A percentile compares a stretch with the other conserved stretches of the same genome.
Evolutionary conservation across 257 asterid genomes (phyloP).

Genomic region (Voacanga thouarsii): DNA sequence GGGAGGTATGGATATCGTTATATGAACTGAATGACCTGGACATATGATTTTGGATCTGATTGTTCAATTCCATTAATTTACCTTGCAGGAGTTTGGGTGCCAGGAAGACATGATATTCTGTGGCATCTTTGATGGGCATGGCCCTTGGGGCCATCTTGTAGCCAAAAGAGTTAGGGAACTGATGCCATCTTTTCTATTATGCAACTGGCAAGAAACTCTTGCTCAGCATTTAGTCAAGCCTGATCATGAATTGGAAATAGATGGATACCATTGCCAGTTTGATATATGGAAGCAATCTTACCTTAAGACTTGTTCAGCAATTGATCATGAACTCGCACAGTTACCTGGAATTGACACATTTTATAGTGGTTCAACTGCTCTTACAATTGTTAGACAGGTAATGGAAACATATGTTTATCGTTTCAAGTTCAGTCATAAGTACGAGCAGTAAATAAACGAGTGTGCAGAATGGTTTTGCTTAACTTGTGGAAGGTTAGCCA

Average conservation of each 20-base stretch:
- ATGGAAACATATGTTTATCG: background rate
- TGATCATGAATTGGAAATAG: conserved; percentile 24
- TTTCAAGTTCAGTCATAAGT: background rate
- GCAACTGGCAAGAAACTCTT: conserved; percentile 62
- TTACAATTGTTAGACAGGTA: conserved; percentile 68
- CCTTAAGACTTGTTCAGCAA: conserved; percentile 54
- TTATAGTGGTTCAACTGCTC: conserved; percentile 70
- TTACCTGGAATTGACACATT: conserved; percentile 53
- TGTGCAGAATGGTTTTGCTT: too few relatives aligned
- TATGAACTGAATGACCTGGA: background rate
- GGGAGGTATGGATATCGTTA: conserved; percentile 48
- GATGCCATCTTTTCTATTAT: conserved; percentile 56
- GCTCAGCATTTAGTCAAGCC: conserved; percentile 27
- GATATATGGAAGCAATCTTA: conserved; percentile 64
- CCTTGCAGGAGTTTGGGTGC: conserved; percentile 59
- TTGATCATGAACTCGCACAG: conserved; percentile 56
- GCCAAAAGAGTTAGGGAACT: conserved; percentile 50
- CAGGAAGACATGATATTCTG: conserved; percentile 69
- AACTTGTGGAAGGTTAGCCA: background rate
- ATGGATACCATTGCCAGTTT: conserved; percentile 28
- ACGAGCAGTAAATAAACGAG: background rate
- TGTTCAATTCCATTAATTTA: background rate
- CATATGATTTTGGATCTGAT: background rate
- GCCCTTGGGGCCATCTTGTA: conserved; percentile 80
- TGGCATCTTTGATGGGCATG: conserved; percentile 86